A percentile compares a stretch with the other conserved stretches of the same genome.
These are phyloP conservation scores for Stagonosporopsis rhizophila DNA, from an alignment of 2,329 filamentous ascomycete genomes.

Conservation along the genomic window DNA sequence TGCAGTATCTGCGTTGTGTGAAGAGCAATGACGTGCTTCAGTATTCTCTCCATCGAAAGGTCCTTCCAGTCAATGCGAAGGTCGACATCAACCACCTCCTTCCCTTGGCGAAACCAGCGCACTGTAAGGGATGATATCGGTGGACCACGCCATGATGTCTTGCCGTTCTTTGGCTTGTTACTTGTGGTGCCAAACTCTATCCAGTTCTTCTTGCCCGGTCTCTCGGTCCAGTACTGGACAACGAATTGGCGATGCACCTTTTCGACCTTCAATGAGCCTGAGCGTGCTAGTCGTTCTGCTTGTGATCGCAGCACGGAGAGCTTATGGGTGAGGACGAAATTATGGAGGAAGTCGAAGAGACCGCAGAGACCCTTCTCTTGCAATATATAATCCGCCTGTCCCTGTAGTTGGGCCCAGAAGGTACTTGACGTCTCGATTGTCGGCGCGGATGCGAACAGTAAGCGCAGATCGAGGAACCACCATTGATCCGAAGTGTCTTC, in stretches of 20 bases:
- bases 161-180: slow-evolving; percentile 55
- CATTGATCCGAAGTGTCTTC: slow-evolving; percentile 85
- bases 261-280: slow-evolving; percentile 76
- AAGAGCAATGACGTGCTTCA: slow-evolving; percentile 75
- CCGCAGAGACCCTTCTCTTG: slow-evolving; percentile 74
- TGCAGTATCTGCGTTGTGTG: slow-evolving; percentile 77
- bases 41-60: slow-evolving; percentile 75
- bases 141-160: slow-evolving; percentile 44
- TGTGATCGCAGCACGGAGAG: slow-evolving; percentile 82
- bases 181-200: slow-evolving; percentile 83
- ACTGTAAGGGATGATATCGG: slow-evolving; percentile 58
- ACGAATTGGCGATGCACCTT: slow-evolving; percentile 80
- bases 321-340: slow-evolving; percentile 88
- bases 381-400: slow-evolving; percentile 74
- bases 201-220: slow-evolving; percentile 82
- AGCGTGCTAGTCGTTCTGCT: slow-evolving; percentile 71
- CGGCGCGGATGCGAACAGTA: slow-evolving; percentile 76
- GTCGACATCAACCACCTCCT: slow-evolving; percentile 73
- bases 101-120: slow-evolving; percentile 86
- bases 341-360: slow-evolving; percentile 87
- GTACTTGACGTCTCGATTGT: slow-evolving; percentile 63
- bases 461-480: slow-evolving; percentile 92
- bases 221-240: slow-evolving; percentile 87
- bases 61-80: slow-evolving; percentile 70
- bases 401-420: slow-evolving; percentile 65